Evolutionary conservation across 371 early-diverging fungal species (phyloP), one percentile per base, ranked within the genome.

Genomic region (Apophysomyces ossiformis): DNA sequence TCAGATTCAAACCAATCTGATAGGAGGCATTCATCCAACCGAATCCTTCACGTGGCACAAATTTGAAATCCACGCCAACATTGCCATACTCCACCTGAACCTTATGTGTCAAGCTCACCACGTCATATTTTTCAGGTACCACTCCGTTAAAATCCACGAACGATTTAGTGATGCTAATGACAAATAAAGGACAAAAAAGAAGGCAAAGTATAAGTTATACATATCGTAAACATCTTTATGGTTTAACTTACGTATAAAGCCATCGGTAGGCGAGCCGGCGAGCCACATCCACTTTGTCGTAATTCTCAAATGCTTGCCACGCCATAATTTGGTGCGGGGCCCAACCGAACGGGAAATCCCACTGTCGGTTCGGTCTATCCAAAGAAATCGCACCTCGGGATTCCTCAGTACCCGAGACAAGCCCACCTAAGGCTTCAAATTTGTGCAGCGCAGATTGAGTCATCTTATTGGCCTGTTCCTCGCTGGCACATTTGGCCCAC

Each of bases 11-110:
- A 7, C 97, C 97, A 11, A 95, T 87, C 78, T 95, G 92, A 74
- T 90, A 93, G 4, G 90, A 91, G 1, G 97, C 93, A 73, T 98
- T 98, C 98, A 98, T 97, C 99, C 99, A 98, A 11, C 98, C 99
- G 77, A 98, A 98, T 0, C 99, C 99, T 83, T 97, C 97, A 15
- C 94, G 86, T 0, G 95, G 93, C 16, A 98, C 93, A 70, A 86
- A 92, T 76, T 96, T 93, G 84, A 97, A 97, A 71, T 97, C 98
- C 0, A 88, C 86, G 3, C 99, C 99, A 0, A 97, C 95, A 65
- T 95, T 94, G 59, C 97, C 97, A 69, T 97, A 97, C 82, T 98
- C 99, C 7, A 96, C 99, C 63, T 96, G 84, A 15, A 97, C 92
- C 37, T 85, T 83, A 77, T 98, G 99, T 21, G 94, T 92, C 83